These are phyloP conservation scores for Saturnispora galanensis DNA, from an alignment of 805 yeast species.

Conservation along the genomic window DNA sequence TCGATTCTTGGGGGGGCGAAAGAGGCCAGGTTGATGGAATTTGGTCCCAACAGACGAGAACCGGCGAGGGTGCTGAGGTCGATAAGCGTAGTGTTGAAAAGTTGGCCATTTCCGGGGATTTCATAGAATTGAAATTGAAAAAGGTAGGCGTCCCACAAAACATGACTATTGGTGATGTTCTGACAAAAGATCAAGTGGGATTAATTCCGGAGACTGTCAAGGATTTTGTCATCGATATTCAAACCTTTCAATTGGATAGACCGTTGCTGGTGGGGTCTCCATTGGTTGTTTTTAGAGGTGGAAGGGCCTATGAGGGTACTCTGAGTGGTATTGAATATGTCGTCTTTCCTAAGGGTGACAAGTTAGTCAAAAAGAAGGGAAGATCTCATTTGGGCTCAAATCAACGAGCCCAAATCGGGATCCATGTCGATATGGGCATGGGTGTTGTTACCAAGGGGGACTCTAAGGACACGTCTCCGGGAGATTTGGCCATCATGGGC, in stretches of 20 bases:
- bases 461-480: too few relatives aligned
- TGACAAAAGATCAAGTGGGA: slow-evolving; percentile 24
- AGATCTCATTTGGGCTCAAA: slow-evolving; percentile 49
- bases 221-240: slow-evolving; percentile 45
- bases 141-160: slow-evolving; percentile 30
- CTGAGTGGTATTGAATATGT: slow-evolving; percentile 35
- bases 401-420: slow-evolving; percentile 47
- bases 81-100: slow-evolving; percentile 15
- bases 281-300: slow-evolving; percentile 66
- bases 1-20: slow-evolving; percentile 38
- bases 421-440: slow-evolving; percentile 19
- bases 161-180: slow-evolving; percentile 59
- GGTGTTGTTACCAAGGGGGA: background rate
- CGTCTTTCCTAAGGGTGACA: slow-evolving; percentile 21
- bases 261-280: slow-evolving; percentile 79
- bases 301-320: slow-evolving; percentile 61
- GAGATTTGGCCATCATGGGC: background rate
- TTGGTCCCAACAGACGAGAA: slow-evolving; percentile 19
- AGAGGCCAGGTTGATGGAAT: slow-evolving; percentile 32
- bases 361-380: slow-evolving; percentile 36
- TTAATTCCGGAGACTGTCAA: slow-evolving; percentile 33
- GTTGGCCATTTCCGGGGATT: slow-evolving; percentile 46
- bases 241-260: slow-evolving; percentile 54
- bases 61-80: slow-evolving; percentile 13
- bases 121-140: slow-evolving; percentile 36